Evolutionary conservation across 768 basidiomycete species (phyloP).

Genomic region (Hirschioporus abietinus): DNA sequence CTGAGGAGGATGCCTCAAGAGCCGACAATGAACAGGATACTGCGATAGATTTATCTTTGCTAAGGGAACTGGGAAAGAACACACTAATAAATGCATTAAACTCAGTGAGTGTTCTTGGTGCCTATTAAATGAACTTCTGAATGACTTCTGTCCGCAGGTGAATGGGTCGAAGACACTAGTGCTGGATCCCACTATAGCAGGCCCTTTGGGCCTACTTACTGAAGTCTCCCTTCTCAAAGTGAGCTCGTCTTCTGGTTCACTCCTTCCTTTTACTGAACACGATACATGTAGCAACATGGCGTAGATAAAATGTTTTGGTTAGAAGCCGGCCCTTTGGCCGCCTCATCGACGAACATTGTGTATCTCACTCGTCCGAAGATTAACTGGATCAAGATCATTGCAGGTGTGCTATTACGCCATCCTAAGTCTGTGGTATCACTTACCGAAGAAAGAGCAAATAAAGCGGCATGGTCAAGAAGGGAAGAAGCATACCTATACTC

Average conservation of each 20-base stretch:
- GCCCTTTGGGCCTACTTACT: slow-evolving; percentile 91
- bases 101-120: slow-evolving; percentile 41
- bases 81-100: slow-evolving; percentile 83
- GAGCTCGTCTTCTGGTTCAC: slow-evolving; percentile 5
- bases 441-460: slow-evolving; percentile 74
- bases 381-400: slow-evolving; percentile 81
- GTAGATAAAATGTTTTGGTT: slow-evolving; percentile 99
- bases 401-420: slow-evolving; percentile 53
- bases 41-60: slow-evolving; percentile 49
- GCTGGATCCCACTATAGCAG: slow-evolving; percentile 82
- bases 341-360: slow-evolving; percentile 82
- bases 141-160: slow-evolving; percentile 41
- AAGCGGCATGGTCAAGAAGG: slow-evolving; percentile 69
- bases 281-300: slow-evolving; percentile 75
- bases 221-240: slow-evolving; percentile 94
- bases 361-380: slow-evolving; percentile 90
- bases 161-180: slow-evolving; percentile 96
- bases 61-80: slow-evolving; percentile 77
- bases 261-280: neutral
- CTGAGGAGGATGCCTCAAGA: neutral
- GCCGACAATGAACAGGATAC: neutral
- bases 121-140: neutral
- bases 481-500: slow-evolving; percentile 76
- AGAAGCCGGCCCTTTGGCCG: slow-evolving; percentile 79
- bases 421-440: slow-evolving; percentile 10